A percentile compares a stretch with the other conserved stretches of the same genome.
These are phyloP conservation scores for Pyrus hybrid DNA, from an alignment of 331 rosid species.

Conservation along the genomic window DNA sequence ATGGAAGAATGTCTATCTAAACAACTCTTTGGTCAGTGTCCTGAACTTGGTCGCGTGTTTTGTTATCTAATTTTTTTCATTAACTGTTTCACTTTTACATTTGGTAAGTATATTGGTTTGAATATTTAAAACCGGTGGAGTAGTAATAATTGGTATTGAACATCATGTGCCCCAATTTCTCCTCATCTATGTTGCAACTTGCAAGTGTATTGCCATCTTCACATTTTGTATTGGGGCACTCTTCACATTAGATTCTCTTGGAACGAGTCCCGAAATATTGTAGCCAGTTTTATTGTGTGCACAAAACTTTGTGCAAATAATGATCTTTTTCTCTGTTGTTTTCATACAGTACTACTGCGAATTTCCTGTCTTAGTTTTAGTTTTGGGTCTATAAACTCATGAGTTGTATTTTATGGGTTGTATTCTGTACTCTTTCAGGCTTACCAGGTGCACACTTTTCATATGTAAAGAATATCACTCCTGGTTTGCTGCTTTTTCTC, in stretches of 20 bases:
- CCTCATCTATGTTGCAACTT: neutral
- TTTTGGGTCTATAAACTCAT: neutral
- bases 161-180: neutral
- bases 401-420: neutral
- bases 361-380: neutral
- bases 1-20: slow-evolving; percentile 60
- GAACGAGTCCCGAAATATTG: neutral
- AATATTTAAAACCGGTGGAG: neutral
- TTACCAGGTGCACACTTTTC: slow-evolving; percentile 25
- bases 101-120: neutral
- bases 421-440: slow-evolving; percentile 38
- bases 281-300: neutral
- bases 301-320: neutral
- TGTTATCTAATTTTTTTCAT: slow-evolving; percentile 6
- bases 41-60: slow-evolving; percentile 1
- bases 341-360: neutral
- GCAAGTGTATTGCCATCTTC: neutral
- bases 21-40: slow-evolving; percentile 67
- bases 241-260: neutral
- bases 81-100: neutral
- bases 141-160: neutral
- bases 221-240: neutral
- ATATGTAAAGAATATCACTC: slow-evolving; percentile 68
- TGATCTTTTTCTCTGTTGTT: neutral
- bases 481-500: slow-evolving; percentile 74